phyloP scores from a whole-genome alignment of 371 early-diverging fungal species.

The Lichtheimia ramosa region DNA sequence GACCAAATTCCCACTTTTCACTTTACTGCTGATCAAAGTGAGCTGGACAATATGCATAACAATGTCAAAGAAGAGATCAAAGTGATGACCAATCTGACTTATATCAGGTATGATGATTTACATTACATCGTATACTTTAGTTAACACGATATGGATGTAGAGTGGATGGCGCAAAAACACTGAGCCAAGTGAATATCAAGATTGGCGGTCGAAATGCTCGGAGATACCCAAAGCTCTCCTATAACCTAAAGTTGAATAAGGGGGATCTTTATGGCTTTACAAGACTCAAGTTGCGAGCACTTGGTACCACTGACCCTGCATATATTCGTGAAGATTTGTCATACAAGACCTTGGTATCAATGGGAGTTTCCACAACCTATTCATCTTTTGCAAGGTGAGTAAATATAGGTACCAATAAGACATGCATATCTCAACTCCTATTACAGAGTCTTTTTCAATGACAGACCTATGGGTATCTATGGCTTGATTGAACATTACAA shows the following conservation, averaged over 20 bases:
- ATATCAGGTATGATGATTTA: constrained; percentile 22
- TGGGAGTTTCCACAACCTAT: constrained; percentile 14
- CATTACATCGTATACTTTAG: background rate
- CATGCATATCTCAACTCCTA: background rate
- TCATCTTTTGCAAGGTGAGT: constrained; percentile 20
- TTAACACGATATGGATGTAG: background rate
- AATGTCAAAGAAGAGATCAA: constrained; percentile 13
- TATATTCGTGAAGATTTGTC: constrained; percentile 20
- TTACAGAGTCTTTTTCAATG: constrained; percentile 19
- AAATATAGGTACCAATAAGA: background rate
- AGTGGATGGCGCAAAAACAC: background rate
- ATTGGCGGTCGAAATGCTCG: constrained; percentile 15
- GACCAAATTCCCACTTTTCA: constrained; percentile 36
- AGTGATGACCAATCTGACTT: constrained; percentile 22
- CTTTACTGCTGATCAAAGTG: constrained; percentile 14
- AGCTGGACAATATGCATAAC: constrained; percentile 21
- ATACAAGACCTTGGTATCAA: constrained; percentile 11
- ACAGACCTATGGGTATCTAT: constrained; percentile 19
- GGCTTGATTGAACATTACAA: constrained; percentile 17
- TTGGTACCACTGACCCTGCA: constrained; percentile 18
- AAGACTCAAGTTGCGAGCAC: constrained; percentile 17
- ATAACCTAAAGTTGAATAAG: constrained; percentile 16
- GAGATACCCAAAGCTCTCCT: constrained; percentile 14
- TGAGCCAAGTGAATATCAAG: constrained; percentile 8
- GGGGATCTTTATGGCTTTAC: constrained; percentile 11